Evolutionary conservation across 768 basidiomycete genomes (phyloP), one percentile per base, ranked within the genome.

Genomic region (Rhodotorula sphaerocarpa): DNA sequence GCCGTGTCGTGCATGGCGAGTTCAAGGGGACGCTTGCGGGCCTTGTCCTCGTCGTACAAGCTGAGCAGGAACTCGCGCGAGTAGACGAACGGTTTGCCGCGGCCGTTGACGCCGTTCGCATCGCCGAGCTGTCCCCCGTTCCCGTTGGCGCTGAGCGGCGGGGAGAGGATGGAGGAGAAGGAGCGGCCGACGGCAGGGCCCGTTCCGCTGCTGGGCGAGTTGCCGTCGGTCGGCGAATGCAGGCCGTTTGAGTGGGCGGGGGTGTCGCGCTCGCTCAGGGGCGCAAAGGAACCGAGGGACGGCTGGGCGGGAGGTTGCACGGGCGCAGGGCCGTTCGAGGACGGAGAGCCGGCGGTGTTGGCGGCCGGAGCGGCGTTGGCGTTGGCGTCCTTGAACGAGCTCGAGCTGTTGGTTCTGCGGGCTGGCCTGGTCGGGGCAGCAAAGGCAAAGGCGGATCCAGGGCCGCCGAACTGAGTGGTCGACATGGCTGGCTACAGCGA

Each of bases 21-120:
- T 43, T 69, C 68, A 50, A 69, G 41, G 3, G 68, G 68, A 5
- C 60, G 53, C 61, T 55, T 57, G 41, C 43, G 47, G 2, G 64
- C 68, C 64, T 69, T 69, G 18, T 69, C 63, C 55, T 69, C 58
- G 64, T 65, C 63, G 61, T 69, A 69, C 5, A 69, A 47, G 47
- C 57, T 54, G 23, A 69, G 54, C 31, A 69, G 50, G 47, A 69
- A 60, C 44, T 69, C 68, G 44, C 68, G 44, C 50, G 68, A 57
- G 63, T 69, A 69, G 31, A 65, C 61, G 55, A 69, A 69, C 25
- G 68, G 68, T 43, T 61, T 57, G 34, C 34, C 58, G 15, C 27
- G 41, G 18, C 53, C 50, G 18, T 16, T n/a, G 36, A 39, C 36
- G 16, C 36, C 36, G 10, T 39, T 9, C 36, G 36, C 36, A 9